Conservation (phyloP, 345 rosid genomes). For the Arabis alpina region DNA sequence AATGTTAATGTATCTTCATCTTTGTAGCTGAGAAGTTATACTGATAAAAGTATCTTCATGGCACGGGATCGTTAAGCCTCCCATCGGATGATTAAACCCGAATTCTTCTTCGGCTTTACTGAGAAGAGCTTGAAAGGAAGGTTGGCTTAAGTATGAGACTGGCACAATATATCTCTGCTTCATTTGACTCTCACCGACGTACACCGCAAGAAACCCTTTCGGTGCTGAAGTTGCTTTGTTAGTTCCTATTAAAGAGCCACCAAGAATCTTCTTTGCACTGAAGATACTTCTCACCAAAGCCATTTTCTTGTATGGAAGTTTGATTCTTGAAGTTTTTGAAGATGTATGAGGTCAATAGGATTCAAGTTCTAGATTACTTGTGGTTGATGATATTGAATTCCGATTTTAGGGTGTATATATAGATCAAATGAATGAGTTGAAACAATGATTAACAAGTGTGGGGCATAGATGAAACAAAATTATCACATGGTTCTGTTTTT, state of each 20-base stretch:
- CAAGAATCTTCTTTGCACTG: constrained; percentile 26
- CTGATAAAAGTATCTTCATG: constrained; percentile 47
- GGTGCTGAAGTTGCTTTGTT: constrained; percentile 17
- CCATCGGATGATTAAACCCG: constrained; percentile 44
- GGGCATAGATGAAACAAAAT: background rate
- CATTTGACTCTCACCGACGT: constrained; percentile 50
- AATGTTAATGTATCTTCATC: constrained; percentile 11
- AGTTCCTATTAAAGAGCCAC: constrained; percentile 23
- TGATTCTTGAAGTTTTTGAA: background rate
- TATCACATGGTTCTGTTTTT: constrained; percentile 22
- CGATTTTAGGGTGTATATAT: constrained; percentile 16
- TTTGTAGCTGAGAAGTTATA: constrained; percentile 35
- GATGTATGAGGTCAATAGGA: constrained; percentile 1
- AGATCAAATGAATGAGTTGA: constrained; percentile 13
- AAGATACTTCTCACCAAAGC: constrained; percentile 27
- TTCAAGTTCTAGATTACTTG: constrained; percentile 1
- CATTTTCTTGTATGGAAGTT: constrained; percentile 11
- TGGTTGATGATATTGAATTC: constrained; percentile 8
- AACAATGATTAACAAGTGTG: constrained; percentile 13
- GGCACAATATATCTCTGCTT: constrained; percentile 51
- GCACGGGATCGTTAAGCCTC: constrained; percentile 9
- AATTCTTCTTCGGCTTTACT: constrained; percentile 33
- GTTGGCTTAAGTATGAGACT: constrained; percentile 50
- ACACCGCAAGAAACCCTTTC: constrained; percentile 44
- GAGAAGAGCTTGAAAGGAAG: constrained; percentile 51